Base-by-base conservation (phyloP, 495 filamentous ascomycete genomes). In the Evernia prunastri region DNA sequence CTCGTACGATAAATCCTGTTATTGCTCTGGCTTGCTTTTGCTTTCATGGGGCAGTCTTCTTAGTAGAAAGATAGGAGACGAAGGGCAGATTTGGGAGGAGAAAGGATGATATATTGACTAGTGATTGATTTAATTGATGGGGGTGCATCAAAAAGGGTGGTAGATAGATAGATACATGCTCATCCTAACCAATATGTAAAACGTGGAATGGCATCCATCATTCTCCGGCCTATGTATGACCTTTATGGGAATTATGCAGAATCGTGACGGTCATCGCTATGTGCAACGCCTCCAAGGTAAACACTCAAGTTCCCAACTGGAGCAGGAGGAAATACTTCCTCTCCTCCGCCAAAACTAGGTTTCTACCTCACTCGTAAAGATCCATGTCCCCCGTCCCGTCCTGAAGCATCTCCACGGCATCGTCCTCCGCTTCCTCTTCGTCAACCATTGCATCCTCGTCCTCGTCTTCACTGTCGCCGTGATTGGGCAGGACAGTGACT, bases 401-500 rank as follows among this genome's bases (percentile, higher is more conserved):
- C 31, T 83, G 78, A 60, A 90, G 77, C 67, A 86, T 83, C 27
- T 87, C 87, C 39, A 86, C 69, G 0, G 89, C 82, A 51, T 94
- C 90, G 29, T 87, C 79, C 67, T 88, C 89, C 31, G 86, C 69
- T 2, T 88, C 82, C 54, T 92, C 90, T 31, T 86, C 84, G 51
- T 88, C 87, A 80, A 60, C 79, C 53, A 82, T 72, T 78, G 89
- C 87, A 4, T 88, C 86, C 45, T 89, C 86, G 66, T 92, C 88
- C 20, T 80, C 80, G 43, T 81, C 82, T 5, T 85, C 83, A 57
- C 80, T 82, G 33, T 82, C 76, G 8, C 84, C 85, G 72, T 98
- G 94, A 73, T 97, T 97, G 37, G 92, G 80, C 10, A 94, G 64
- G 5, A 98, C 89, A 8, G 82, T 77, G 39, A 97, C 84, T 72